A percentile compares a stretch with the other conserved stretches of the same genome.
phyloP scores from a whole-genome alignment of 352 stramenopile species.

The Phytophthora idaei region DNA sequence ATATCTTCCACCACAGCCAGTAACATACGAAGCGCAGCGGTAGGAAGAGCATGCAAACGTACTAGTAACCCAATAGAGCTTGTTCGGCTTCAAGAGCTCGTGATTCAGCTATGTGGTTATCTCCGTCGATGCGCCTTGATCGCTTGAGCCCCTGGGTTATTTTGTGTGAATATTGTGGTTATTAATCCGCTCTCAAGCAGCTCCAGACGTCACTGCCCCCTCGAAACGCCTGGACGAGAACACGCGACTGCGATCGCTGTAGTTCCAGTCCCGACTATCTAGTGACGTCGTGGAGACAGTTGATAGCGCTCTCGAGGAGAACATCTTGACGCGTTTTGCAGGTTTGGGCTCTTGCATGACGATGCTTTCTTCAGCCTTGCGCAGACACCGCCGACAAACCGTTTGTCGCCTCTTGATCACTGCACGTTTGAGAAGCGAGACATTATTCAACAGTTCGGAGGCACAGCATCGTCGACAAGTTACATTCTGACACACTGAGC shows the following conservation, averaged over 20 bases:
- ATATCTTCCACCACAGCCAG: too few species aligned
- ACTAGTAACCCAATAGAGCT: too few species aligned
- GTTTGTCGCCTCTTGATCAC: slow-evolving; percentile 21
- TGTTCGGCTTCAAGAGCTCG: too few species aligned
- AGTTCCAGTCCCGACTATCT: slow-evolving; percentile 14
- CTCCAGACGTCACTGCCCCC: not conserved
- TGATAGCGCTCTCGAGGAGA: slow-evolving; percentile 9
- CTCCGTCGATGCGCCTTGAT: too few species aligned
- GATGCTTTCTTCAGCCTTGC: slow-evolving; percentile 21
- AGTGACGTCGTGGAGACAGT: slow-evolving; percentile 17
- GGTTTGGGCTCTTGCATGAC: slow-evolving; percentile 1
- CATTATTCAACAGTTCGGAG: slow-evolving; percentile 19
- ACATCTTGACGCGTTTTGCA: not conserved
- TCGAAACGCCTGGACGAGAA: slow-evolving; percentile 12
- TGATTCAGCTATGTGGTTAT: too few species aligned
- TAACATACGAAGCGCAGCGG: too few species aligned
- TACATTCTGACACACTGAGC: slow-evolving; percentile 30
- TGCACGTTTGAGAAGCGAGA: slow-evolving; percentile 18
- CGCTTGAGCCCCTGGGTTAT: too few species aligned
- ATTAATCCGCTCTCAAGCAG: too few species aligned
- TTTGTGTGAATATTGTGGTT: too few species aligned
- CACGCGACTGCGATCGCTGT: slow-evolving; percentile 7
- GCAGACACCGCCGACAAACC: slow-evolving; percentile 34
- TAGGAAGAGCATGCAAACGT: too few species aligned
- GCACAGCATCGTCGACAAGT: slow-evolving; percentile 24